phyloP scores from a whole-genome alignment of 441 rosid genomes.

The Biscutella auriculata region DNA sequence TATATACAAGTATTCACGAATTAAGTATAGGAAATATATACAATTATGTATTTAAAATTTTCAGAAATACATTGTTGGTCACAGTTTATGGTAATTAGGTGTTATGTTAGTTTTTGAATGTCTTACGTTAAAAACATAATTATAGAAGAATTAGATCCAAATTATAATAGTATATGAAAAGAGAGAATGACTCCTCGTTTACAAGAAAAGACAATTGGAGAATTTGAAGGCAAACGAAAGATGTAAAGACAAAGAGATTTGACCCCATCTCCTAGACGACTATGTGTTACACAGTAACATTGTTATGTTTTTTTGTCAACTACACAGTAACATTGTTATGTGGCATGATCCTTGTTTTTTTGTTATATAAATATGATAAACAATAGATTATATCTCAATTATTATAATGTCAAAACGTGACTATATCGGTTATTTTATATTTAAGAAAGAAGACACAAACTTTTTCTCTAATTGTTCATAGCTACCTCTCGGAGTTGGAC shows the following conservation, averaged over 20 bases:
- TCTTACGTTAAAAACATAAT: neutral
- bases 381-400: too few relatives aligned
- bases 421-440: neutral
- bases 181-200: slow-evolving; percentile 6
- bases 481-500: too few relatives aligned
- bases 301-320: too few relatives aligned
- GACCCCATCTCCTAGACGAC: too few relatives aligned
- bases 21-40: neutral
- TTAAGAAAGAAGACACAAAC: too few relatives aligned
- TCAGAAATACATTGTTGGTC: slow-evolving; percentile 9
- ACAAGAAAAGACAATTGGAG: slow-evolving; percentile 11
- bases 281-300: too few relatives aligned
- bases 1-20: neutral
- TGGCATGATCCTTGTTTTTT: neutral
- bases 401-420: slow-evolving; percentile 10
- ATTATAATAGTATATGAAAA: neutral
- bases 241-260: neutral
- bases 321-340: slow-evolving; percentile 1
- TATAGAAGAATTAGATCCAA: neutral
- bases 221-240: neutral
- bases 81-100: slow-evolving; percentile 13
- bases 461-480: too few relatives aligned
- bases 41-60: neutral
- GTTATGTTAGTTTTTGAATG: too few relatives aligned
- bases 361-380: neutral